Evolutionary conservation across 2,329 filamentous ascomycete genomes (phyloP), one percentile per base, ranked within the genome.

Genomic region (Monosporascus sp.): DNA sequence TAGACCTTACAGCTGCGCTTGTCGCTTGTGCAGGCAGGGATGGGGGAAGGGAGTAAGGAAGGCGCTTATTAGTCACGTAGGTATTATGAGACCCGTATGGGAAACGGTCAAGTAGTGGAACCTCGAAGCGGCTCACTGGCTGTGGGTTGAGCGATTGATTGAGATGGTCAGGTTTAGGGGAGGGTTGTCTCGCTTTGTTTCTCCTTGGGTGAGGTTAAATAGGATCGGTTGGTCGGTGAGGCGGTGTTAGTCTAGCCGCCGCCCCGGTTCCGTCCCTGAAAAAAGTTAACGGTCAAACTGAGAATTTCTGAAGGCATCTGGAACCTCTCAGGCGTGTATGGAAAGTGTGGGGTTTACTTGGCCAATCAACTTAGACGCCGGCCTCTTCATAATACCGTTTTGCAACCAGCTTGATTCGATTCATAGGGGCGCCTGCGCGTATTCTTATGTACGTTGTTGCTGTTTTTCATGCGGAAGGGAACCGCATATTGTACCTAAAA

Each of bases 321-420:
- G 43, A 46, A 46, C 20, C 43, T 46, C 24, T 46, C 43, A 3
- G 43, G 43, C 14, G 22, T 26, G 43, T n/a, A 46, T 46, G 24
- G 43, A 27, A 46, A 26, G 11, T 27, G 17, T n/a, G 43, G 22
- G 17, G 17, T 24, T 14, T 5, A 8, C 43, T 14, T 11, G 45
- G 48, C 58, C 58, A 59, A 60, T 58, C 58, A 59, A 53, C 26
- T 26, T 53, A 55, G 48, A 51, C 52, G 52, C 51, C 49, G 48
- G 54, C 49, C 26, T 45, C 6, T 24, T 45, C 8, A 17, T 20
- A 17, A 45, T 45, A 20, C 14, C 5, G 16, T 16, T 8, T 24
- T 7, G 43, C 26, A 22, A 17, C 20, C 19, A 22, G 20, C 24
- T 6, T 20, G 17, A 20, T 20, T 16, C 8, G 7, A 24, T 8